These are phyloP conservation scores for Moricandia arvensis DNA, from an alignment of 345 rosid genomes.

Conservation along the genomic window DNA sequence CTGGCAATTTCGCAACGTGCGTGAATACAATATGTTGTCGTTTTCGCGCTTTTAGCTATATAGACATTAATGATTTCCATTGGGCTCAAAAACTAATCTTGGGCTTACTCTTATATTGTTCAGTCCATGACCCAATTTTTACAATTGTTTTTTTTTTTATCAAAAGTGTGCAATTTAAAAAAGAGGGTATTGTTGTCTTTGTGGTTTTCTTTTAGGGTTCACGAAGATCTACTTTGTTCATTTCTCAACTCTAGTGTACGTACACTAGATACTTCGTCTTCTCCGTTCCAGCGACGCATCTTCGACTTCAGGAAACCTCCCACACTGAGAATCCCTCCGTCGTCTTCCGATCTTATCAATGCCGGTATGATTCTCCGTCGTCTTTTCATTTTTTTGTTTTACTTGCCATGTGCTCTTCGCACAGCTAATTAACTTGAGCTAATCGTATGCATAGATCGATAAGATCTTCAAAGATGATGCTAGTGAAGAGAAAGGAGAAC, in stretches of 20 bases:
- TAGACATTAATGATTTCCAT: not conserved
- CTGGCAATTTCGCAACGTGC: too few relatives aligned
- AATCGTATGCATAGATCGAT: slow-evolving; percentile 48
- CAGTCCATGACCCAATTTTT: not conserved
- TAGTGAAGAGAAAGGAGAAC: slow-evolving; percentile 91
- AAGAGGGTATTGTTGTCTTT: slow-evolving; percentile 31
- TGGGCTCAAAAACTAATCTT: not conserved
- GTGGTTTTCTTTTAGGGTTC: slow-evolving; percentile 24
- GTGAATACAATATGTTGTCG: too few relatives aligned
- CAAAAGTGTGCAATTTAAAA: not conserved
- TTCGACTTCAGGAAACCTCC: not conserved
- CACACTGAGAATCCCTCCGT: not conserved
- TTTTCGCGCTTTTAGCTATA: too few relatives aligned
- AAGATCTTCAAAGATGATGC: slow-evolving; percentile 87
- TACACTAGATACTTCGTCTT: not conserved
- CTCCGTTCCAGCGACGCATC: not conserved
- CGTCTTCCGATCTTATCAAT: slow-evolving; percentile 24
- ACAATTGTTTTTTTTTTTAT: not conserved
- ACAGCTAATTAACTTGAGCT: not conserved
- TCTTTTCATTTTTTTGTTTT: not conserved
- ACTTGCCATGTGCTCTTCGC: not conserved
- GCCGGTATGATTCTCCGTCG: slow-evolving; percentile 33
- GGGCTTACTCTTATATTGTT: not conserved
- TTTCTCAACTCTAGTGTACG: slow-evolving; percentile 6
- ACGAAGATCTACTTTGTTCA: slow-evolving; percentile 20